Base-by-base conservation (phyloP, 257 asterid species). In the Mentha longifolia region DNA sequence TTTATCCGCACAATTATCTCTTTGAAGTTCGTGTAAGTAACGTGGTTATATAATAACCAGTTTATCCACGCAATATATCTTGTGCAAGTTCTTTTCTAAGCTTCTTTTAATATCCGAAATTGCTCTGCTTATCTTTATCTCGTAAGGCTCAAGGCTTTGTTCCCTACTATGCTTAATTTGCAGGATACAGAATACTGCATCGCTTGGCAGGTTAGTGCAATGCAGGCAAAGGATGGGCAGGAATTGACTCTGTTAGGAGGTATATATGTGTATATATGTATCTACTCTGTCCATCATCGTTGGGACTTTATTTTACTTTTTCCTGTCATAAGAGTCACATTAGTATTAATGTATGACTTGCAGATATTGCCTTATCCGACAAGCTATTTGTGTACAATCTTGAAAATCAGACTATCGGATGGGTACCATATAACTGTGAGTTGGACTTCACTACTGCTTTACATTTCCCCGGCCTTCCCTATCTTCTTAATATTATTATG, bases 351-450 rank as follows among this genome's bases (percentile, higher is more conserved):
- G 14, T 47, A 33, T 56, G 43, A 9, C 41, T 61, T 81, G 86
- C 97, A 91, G 97, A 93, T 83, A 80, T 87, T 72, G 95, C 85
- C 45, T 72, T 93, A 54, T 61, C 95, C 14, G 85, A 91, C 87
- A 93, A 89, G 93, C 96, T 93, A 62, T 89, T 90, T 28, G 55
- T 81, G 52, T 93, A 93, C 71, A 95, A 90, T 83, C 83, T 93
- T 51, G 98, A 87, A 64, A 84, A 89, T 54, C 91, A 82, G 86
- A 82, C 86, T 9, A 79, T 93, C 52, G 98, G 98, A 81, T 91
- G 97, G 97, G 65, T 85, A 49, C 78, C 83, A 42, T 83, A 89
- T 63, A 84, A 93, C 82, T 91, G 96, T 90, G 81, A 90, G 98
- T 86, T 54, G 10, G 28, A 43, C 15, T 1, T 3, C 28, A 17